Conservation (phyloP, 1,139 yeast genomes). For the Candida sp. region DNA sequence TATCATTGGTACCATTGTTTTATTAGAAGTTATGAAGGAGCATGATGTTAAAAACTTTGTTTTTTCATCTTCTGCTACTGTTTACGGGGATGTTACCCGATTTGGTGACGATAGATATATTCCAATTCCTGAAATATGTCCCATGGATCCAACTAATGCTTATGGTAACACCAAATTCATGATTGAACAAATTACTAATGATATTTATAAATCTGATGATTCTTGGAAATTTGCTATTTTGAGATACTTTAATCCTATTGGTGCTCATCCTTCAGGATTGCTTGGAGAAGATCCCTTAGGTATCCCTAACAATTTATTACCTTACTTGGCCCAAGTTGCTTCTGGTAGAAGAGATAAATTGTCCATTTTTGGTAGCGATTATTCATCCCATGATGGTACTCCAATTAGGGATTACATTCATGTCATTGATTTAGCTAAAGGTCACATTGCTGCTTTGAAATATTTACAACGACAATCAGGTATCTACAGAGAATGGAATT, state of each 20-base stretch:
- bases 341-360: conserved; percentile 67
- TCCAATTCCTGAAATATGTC: conserved; percentile 80
- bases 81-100: conserved; percentile 79
- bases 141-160: conserved; percentile 73
- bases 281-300: conserved; percentile 83
- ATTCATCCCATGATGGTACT: conserved; percentile 71
- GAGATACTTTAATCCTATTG: conserved; percentile 80
- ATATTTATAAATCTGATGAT: conserved; percentile 46
- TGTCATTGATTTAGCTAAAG: conserved; percentile 79
- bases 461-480: conserved; percentile 54
- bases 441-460: conserved; percentile 70
- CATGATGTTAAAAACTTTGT: conserved; percentile 57
- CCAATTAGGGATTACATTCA: conserved; percentile 83
- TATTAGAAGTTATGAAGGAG: conserved; percentile 51
- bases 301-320: conserved; percentile 72
- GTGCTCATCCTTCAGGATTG: conserved; percentile 80
- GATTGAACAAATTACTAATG: conserved; percentile 63
- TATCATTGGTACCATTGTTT: conserved; percentile 60
- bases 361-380: conserved; percentile 65
- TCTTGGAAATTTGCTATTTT: conserved; percentile 63
- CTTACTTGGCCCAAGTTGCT: conserved; percentile 77
- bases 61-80: conserved; percentile 80
- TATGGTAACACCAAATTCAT: conserved; percentile 71
- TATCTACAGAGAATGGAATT: conserved; percentile 74
- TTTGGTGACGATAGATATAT: conserved; percentile 58